A percentile compares a stretch with the other conserved stretches of the same genome.
These are phyloP conservation scores for Naganishia onofrii DNA, from an alignment of 768 basidiomycete genomes.

Conservation along the genomic window DNA sequence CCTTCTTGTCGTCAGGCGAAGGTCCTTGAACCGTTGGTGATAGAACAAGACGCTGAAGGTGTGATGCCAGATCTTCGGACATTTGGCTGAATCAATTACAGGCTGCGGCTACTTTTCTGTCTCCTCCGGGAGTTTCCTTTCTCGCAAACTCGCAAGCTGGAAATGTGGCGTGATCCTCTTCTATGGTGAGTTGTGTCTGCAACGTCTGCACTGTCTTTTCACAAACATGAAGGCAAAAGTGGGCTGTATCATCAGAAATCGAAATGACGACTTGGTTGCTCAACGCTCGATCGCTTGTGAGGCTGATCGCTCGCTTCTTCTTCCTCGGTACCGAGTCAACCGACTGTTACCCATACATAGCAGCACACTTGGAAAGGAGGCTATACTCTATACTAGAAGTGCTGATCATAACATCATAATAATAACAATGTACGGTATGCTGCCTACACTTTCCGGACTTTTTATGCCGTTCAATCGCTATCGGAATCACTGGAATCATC, in stretches of 20 bases:
- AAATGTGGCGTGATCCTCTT: background rate
- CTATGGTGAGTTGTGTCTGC: background rate
- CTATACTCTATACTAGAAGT: no score
- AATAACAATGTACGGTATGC: constrained; percentile 1
- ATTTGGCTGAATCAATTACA: background rate
- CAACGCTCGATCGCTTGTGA: background rate
- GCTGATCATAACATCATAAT: background rate
- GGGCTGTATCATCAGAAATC: background rate
- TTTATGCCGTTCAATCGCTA: constrained; percentile 25
- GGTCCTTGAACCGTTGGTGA: background rate
- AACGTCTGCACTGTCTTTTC: background rate
- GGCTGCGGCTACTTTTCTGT: background rate
- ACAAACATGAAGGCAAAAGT: background rate
- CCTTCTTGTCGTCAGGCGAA: background rate
- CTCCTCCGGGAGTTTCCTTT: background rate
- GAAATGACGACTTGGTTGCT: constrained; percentile 15
- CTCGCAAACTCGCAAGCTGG: background rate
- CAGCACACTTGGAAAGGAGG: no score
- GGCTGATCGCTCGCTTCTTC: background rate
- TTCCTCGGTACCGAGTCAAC: no score
- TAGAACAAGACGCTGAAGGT: constrained; percentile 7
- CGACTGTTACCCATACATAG: no score
- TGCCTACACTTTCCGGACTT: background rate
- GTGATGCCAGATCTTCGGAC: constrained; percentile 16
- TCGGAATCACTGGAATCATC: constrained; percentile 30